Evolutionary conservation across 495 filamentous ascomycete genomes (phyloP).

Genomic region (Rostrohypoxylon terebratum): DNA sequence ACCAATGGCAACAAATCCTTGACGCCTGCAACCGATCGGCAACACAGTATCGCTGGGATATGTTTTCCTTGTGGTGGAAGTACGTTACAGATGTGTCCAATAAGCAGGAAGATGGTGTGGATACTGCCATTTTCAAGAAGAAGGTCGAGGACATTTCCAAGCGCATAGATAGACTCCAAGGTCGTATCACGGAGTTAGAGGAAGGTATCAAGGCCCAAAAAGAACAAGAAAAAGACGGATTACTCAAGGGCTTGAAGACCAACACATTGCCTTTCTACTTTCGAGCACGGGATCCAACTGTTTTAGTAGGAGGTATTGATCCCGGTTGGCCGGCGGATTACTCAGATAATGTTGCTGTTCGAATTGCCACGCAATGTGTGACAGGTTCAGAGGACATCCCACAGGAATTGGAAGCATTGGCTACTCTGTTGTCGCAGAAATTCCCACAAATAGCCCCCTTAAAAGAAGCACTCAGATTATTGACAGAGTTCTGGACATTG

Average conservation of each 20-base stretch:
- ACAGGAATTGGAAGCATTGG: background rate
- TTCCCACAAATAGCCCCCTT: background rate
- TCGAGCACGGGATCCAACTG: constrained; percentile 58
- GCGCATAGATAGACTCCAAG: background rate
- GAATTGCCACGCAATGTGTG: constrained; percentile 21
- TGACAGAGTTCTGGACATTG: background rate
- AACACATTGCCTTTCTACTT: constrained; percentile 45
- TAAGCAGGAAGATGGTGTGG: background rate
- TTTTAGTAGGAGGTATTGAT: constrained; percentile 57
- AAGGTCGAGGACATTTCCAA: background rate
- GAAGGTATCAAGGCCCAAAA: background rate
- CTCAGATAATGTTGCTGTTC: constrained; percentile 51
- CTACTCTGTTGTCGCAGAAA: background rate
- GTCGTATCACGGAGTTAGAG: background rate
- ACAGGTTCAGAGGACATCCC: background rate
- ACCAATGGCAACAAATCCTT: constrained; percentile 38
- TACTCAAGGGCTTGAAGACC: constrained; percentile 10
- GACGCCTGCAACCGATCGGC: constrained; percentile 30
- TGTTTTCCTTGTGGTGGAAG: constrained; percentile 59
- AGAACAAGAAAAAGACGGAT: constrained; percentile 8
- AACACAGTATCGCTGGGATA: constrained; percentile 49
- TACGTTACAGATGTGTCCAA: constrained; percentile 31
- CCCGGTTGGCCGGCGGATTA: constrained; percentile 62
- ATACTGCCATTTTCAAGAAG: background rate
- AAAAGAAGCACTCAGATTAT: background rate